phyloP scores from a whole-genome alignment of 2,329 filamentous ascomycete genomes.

The Fusarium armeniacum region DNA sequence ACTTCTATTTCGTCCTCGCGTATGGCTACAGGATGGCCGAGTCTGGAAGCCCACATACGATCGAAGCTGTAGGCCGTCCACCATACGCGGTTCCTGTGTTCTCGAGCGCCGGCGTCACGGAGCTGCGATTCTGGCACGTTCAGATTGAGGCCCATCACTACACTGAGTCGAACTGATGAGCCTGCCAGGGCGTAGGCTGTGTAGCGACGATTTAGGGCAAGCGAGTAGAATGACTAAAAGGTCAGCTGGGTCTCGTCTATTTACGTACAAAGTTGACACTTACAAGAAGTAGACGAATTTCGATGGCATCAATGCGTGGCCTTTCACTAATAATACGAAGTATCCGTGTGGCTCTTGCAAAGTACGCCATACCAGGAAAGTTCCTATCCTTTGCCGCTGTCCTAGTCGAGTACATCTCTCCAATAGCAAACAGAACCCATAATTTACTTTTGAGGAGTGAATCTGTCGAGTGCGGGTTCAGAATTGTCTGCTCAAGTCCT shows the following conservation, averaged over 20 bases:
- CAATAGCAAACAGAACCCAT: slow-evolving; percentile 61
- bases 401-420: slow-evolving; percentile 61
- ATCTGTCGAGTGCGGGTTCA: slow-evolving; percentile 53
- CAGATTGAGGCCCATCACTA: slow-evolving; percentile 61
- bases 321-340: slow-evolving; percentile 59
- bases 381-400: slow-evolving; percentile 52
- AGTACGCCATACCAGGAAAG: slow-evolving; percentile 62
- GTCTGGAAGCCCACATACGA: slow-evolving; percentile 63
- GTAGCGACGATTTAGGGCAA: slow-evolving; percentile 61
- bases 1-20: slow-evolving; percentile 64
- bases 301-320: slow-evolving; percentile 60
- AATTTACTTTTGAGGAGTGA: slow-evolving; percentile 57
- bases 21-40: slow-evolving; percentile 63
- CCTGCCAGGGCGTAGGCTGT: slow-evolving; percentile 60
- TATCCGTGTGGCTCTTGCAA: slow-evolving; percentile 57
- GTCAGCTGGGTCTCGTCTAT: rapidly evolving
- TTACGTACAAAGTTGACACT: slow-evolving; percentile 6
- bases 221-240: slow-evolving; percentile 59
- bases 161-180: slow-evolving; percentile 59
- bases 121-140: slow-evolving; percentile 58
- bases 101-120: slow-evolving; percentile 54
- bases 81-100: slow-evolving; percentile 59
- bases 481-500: slow-evolving; percentile 56
- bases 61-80: slow-evolving; percentile 62
- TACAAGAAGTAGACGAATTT: slow-evolving; percentile 61